Conservation (phyloP, 2,329 filamentous ascomycete genomes). For the Trichoderma arundinaceum region DNA sequence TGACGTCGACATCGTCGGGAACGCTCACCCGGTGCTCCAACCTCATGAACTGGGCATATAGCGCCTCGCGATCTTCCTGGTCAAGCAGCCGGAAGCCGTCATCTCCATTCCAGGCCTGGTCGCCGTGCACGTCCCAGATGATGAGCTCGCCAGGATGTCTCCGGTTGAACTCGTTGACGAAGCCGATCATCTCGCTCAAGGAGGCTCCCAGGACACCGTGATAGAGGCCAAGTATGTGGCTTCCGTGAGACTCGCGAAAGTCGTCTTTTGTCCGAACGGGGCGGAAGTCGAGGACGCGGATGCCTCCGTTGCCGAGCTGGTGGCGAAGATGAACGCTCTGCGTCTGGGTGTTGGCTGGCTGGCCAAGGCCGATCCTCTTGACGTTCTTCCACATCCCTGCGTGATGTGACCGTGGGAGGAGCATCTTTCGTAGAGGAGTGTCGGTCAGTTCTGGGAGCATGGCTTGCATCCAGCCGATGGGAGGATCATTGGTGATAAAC, state of each 20-base stretch:
- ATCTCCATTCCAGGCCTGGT: constrained; percentile 2
- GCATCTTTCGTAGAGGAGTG: constrained; percentile 40
- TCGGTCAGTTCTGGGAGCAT: constrained; percentile 39
- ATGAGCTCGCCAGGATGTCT: constrained; percentile 43
- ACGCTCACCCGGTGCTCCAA: constrained; percentile 37
- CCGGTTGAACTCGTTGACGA: constrained; percentile 41
- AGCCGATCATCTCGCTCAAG: constrained; percentile 39
- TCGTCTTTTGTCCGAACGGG: constrained; percentile 29
- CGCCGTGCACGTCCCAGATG: constrained; percentile 42
- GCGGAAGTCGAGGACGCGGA: constrained; percentile 43
- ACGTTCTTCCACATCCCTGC: constrained; percentile 38
- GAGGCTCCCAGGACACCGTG: constrained; percentile 40
- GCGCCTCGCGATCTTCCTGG: constrained; percentile 13
- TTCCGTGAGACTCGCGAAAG: constrained; percentile 37
- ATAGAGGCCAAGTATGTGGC: constrained; percentile 28
- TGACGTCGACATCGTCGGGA: constrained; percentile 37
- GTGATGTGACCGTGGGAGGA: constrained; percentile 44
- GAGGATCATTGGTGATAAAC: constrained; percentile 40
- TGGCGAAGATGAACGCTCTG: constrained; percentile 35
- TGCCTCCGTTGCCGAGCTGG: constrained; percentile 40
- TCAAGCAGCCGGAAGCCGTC: constrained; percentile 10
- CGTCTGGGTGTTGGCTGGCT: constrained; percentile 36
- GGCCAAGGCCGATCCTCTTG: constrained; percentile 26
- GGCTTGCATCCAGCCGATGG: constrained; percentile 42
- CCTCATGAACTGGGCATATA: constrained; percentile 37